Evolutionary conservation across 192 early-diverging fungal species (phyloP), one percentile per base, ranked within the genome.

Genomic region (Podila epigama): DNA sequence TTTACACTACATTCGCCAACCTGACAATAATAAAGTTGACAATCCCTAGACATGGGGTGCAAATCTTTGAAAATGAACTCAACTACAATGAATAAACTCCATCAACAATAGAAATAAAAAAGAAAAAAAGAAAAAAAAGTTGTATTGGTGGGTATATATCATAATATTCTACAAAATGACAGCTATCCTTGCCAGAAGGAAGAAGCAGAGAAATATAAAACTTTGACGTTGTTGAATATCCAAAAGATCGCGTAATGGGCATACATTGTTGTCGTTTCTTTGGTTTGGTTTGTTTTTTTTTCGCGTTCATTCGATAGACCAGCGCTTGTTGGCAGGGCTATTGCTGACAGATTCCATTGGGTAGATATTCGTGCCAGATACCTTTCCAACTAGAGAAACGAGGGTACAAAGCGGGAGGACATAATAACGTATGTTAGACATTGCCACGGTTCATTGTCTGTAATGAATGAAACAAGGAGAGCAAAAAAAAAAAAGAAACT

Each of bases 321-420:
- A 77, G 31, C 73, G 60, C 56, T 77, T 77, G 27, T 37, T 59
- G 58, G 22, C 20, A 20, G 58, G n/a, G n/a, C 64, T 60, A 20
- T n/a, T n/a, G n/a, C 55, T 67, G 41, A 64, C 51, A 37, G 73
- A 68, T 22, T 77, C 73, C 73, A 77, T 77, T 18, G 73, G 73
- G 28, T 77, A 77, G 35, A 77, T 77, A 48, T 77, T 77, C 4
- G 73, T 68, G 35, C 73, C 73, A 41, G 73, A 77, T 7, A 77
- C 73, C 34, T 77, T 77, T 48, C 73, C 73, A 31, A 77, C 73
- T 77, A 60, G 28, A 15, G 20, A 11, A 51, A 36, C 9, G n/a
- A 5, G 15, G 6, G 42, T 48, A 20, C 25, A 22, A 18, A 44
- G 57, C 22, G 27, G 3, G 16, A 40, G 34, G 18, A 15, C 48